These are phyloP conservation scores for Lathyrus tuberosus DNA, from an alignment of 306 rosid genomes.

Conservation along the genomic window DNA sequence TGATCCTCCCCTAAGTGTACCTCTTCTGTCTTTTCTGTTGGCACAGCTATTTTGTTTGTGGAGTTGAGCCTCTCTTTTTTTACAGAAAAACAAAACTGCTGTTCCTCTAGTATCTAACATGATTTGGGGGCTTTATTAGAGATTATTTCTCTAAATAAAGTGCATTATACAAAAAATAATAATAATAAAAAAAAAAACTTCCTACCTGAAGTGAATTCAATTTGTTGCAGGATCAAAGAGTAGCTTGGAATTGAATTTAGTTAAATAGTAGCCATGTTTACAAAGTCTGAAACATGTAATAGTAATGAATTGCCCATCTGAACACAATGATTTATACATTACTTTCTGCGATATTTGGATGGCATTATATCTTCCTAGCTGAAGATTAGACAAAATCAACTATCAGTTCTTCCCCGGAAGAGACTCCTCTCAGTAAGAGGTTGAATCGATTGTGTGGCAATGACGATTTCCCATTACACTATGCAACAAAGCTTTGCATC, in stretches of 20 bases:
- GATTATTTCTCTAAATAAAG: neutral
- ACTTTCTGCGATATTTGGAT: neutral
- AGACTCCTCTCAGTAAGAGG: neutral
- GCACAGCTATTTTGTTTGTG: neutral
- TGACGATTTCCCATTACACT: conserved; percentile 43
- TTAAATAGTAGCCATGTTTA: neutral
- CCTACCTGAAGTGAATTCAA: neutral
- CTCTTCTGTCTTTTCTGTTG: neutral
- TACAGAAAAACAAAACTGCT: neutral
- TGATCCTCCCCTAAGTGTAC: neutral
- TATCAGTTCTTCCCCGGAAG: neutral
- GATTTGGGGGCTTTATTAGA: neutral
- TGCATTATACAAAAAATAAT: neutral
- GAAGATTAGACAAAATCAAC: neutral
- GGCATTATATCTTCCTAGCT: conserved; percentile 21
- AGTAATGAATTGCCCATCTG: conserved; percentile 3
- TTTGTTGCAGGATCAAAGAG: neutral
- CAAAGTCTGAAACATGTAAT: neutral
- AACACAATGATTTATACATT: neutral
- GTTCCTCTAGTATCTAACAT: neutral
- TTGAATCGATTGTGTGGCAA: conserved; percentile 47
- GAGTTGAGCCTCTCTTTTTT: neutral
- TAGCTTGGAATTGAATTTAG: neutral
- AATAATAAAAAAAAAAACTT: neutral
- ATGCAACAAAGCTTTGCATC: conserved; percentile 90